phyloP scores from a whole-genome alignment of 139 green algal species.

The Volvox reticuliferus region DNA sequence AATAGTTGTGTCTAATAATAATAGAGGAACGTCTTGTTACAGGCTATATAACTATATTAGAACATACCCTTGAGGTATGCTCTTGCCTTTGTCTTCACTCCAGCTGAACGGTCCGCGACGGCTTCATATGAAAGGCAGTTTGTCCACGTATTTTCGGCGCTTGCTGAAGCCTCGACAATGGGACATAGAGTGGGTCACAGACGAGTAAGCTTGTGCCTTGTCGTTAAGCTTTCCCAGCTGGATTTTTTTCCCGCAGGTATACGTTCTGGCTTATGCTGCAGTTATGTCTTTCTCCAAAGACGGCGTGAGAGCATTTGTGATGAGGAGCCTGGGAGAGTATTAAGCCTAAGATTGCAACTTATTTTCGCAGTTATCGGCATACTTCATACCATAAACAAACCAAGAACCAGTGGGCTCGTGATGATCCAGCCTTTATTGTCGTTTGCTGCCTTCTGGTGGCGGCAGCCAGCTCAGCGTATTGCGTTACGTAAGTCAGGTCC shows the following conservation, averaged over 20 bases:
- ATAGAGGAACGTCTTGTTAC: no score
- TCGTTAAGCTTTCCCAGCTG: neutral
- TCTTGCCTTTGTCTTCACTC: conserved; percentile 3
- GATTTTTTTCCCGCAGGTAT: conserved; percentile 75
- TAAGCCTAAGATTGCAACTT: neutral
- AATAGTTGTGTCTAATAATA: no score
- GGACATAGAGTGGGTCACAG: conserved; percentile 87
- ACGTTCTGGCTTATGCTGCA: conserved; percentile 97
- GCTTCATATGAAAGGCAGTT: neutral
- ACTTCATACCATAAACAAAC: conserved; percentile 98
- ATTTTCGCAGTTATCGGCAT: conserved; percentile 88
- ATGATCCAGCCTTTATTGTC: conserved; percentile 97
- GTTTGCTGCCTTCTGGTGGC: conserved; percentile 82
- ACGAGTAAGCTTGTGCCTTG: neutral
- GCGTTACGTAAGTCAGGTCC: conserved; percentile 73
- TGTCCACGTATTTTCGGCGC: conserved; percentile 78
- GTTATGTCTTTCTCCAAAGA: conserved; percentile 92
- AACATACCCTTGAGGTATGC: no score
- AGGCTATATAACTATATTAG: no score
- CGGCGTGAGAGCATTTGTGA: conserved; percentile 73
- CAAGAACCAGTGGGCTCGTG: conserved; percentile 97
- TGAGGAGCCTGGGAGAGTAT: neutral
- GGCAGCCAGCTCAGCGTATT: conserved; percentile 83
- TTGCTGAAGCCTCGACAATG: conserved; percentile 87
- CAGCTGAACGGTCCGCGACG: neutral